Base-by-base conservation (phyloP, 768 basidiomycete species). In the Leccinum obscurum region DNA sequence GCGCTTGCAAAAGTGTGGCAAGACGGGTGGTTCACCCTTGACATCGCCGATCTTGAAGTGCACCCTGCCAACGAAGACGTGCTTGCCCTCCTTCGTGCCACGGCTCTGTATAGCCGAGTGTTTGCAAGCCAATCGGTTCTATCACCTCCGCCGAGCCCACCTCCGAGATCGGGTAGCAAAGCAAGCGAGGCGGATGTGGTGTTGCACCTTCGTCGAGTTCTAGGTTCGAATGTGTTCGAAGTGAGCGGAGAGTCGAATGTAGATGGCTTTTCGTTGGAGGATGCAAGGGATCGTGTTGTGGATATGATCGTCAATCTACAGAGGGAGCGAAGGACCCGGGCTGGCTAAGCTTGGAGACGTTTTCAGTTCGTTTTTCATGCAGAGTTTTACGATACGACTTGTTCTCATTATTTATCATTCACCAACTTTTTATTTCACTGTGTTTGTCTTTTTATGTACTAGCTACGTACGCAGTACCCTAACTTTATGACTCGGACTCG, bases 231-330 rank as follows among this genome's bases (percentile, higher is more conserved):
- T 24, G 82, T 80, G 55, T 85, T 85, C 66, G 77, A 76, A 32
- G 66, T 69, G 44, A 63, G 69, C 32, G 55, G 57, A 39, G 69
- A 64, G 22, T 58, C 60, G 24, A 63, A 55, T 17, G 34, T 46
- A 41, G 62, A 63, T 53, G 66, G 62, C 72, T 57, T 82, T 78
- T 70, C 72, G 28, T 70, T 92, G 56, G 90, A 92, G 70, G 89
- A 92, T 61, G 90, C 89, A 52, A 79, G 86, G 58, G 91, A 92
- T 72, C 75, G 80, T n/a, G 86, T 85, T 37, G 88, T 91, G 52
- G 91, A 93, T 75, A 77, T 87, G 78, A 78, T 92, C 52, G 79
- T 82, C 4, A 76, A 75, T 56, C 63, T 69, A 30, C 76, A 69
- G 66, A 67, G 53, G 65, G 67, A 56, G 68, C 72, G 54, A 70